phyloP scores from a whole-genome alignment of 208 protist genomes.

The Blechomonas ayalai region DNA sequence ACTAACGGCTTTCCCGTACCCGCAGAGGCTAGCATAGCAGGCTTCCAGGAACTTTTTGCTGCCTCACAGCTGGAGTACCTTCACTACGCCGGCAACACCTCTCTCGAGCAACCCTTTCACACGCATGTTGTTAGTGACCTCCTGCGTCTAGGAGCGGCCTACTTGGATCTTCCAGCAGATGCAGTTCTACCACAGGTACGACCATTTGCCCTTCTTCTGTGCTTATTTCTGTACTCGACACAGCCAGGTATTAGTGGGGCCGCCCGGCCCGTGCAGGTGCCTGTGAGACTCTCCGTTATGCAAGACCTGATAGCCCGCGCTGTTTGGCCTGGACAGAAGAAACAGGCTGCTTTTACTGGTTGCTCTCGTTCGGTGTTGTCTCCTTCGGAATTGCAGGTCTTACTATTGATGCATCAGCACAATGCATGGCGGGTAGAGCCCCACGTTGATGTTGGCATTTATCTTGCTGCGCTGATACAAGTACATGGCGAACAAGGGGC shows the following conservation, averaged over 20 bases:
- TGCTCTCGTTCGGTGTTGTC: no score
- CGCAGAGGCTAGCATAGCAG: slow-evolving; percentile 19
- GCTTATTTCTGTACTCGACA: slow-evolving; percentile 52
- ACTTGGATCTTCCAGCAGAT: slow-evolving; percentile 41
- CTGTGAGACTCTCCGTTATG: not conserved
- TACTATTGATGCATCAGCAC: slow-evolving; percentile 17
- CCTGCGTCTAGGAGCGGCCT: slow-evolving; percentile 51
- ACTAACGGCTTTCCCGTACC: slow-evolving; percentile 12
- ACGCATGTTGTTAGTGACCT: slow-evolving; percentile 31
- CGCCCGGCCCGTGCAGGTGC: slow-evolving; percentile 7
- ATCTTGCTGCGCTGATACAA: slow-evolving; percentile 22
- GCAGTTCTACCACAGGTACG: slow-evolving; percentile 25
- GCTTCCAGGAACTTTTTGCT: slow-evolving; percentile 46
- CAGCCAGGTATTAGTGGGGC: no score
- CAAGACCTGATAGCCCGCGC: no score
- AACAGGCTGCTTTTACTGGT: no score
- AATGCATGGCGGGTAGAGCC: slow-evolving; percentile 38
- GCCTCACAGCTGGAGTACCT: slow-evolving; percentile 47
- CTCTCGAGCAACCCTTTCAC: slow-evolving; percentile 32
- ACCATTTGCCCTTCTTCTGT: slow-evolving; percentile 52
- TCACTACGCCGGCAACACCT: slow-evolving; percentile 55
- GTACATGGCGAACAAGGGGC: slow-evolving; percentile 23
- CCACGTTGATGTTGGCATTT: slow-evolving; percentile 16
- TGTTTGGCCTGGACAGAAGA: no score
- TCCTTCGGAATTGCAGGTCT: not conserved